Base-by-base conservation (phyloP, 257 asterid genomes). In the Nicotiana knightiana region DNA sequence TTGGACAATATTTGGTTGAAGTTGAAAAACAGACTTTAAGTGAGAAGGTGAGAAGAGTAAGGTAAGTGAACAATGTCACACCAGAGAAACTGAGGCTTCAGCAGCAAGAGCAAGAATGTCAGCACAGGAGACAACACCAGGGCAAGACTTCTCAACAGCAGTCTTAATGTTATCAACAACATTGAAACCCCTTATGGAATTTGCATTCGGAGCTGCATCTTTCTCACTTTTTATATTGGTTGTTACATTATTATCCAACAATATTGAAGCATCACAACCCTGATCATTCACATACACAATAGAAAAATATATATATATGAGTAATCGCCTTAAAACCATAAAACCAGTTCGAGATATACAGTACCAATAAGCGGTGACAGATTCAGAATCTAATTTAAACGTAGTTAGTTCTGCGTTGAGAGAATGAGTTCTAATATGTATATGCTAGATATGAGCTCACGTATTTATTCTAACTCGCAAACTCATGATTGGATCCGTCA, bases 191-290 rank as follows among this genome's bases (percentile, higher is more conserved):
- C 95, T 83, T 0, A 89, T 79, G 11, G 92, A 88, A 63, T 90
- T 89, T 0, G 86, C 54, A 66, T 92, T 92, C 2, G 97, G 93
- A 65, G 57, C 86, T 5, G 95, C 91, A 48, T 86, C 86, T 77
- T 92, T 92, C 82, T 92, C 97, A 18, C 97, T 92, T 4, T 24
- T 80, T 46, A 89, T 90, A 17, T 43, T 70, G 12, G 87, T 4
- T 30, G 85, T 87, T 6, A 86, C 89, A 2, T 79, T 86, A 80
- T 86, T 85, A 48, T 92, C 94, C 18, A 92, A 54, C 83, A 92
- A 81, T 65, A 91, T 55, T 1, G 97, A 92, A 26, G 79, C 97
- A 58, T 92, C 95, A 51, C 97, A 92, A 5, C 97, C 97, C 97
- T 92, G 82, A 48, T 6, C 24, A 24, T 13, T 64, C 43, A 17